Conservation (phyloP, 495 filamentous ascomycete species). For the Chlorociboria aeruginascens region DNA sequence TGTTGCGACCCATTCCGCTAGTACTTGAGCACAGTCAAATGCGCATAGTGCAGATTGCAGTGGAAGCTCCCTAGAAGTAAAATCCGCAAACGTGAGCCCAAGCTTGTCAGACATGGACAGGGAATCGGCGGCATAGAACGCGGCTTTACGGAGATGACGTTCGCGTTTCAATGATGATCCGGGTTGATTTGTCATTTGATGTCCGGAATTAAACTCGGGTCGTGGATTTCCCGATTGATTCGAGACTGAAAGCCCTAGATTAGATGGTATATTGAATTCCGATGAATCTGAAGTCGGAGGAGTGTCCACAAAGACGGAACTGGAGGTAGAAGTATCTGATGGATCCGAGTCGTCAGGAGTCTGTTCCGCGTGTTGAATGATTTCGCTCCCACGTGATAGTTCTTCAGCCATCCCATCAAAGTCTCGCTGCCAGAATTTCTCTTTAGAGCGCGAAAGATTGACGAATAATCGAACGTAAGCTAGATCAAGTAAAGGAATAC, state of each 20-base stretch:
- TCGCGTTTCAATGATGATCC: slow-evolving; percentile 52
- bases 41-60: slow-evolving; percentile 86
- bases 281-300: slow-evolving; percentile 42
- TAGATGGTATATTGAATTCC: no score
- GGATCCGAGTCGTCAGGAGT: slow-evolving; percentile 42
- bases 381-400: slow-evolving; percentile 64
- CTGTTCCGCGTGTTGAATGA: slow-evolving; percentile 62
- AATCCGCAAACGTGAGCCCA: slow-evolving; percentile 76
- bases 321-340: slow-evolving; percentile 34
- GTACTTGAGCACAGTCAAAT: slow-evolving; percentile 93
- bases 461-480: slow-evolving; percentile 92
- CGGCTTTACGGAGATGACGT: slow-evolving; percentile 82
- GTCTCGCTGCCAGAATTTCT: slow-evolving; percentile 89
- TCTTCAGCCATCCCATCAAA: slow-evolving; percentile 91
- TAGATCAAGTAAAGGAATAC: slow-evolving; percentile 86
- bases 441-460: slow-evolving; percentile 81
- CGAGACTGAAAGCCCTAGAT: no score
- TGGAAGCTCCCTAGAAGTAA: slow-evolving; percentile 80
- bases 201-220: slow-evolving; percentile 31
- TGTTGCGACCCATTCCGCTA: slow-evolving; percentile 92
- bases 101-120: slow-evolving; percentile 82
- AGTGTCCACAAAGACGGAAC: slow-evolving; percentile 40
- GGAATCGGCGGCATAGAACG: slow-evolving; percentile 89
- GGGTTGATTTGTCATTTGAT: slow-evolving; percentile 4
- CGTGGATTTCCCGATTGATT: no score